phyloP scores from a whole-genome alignment of 2,329 filamentous ascomycete species.

The Coniochaeta hoffmannii region DNA sequence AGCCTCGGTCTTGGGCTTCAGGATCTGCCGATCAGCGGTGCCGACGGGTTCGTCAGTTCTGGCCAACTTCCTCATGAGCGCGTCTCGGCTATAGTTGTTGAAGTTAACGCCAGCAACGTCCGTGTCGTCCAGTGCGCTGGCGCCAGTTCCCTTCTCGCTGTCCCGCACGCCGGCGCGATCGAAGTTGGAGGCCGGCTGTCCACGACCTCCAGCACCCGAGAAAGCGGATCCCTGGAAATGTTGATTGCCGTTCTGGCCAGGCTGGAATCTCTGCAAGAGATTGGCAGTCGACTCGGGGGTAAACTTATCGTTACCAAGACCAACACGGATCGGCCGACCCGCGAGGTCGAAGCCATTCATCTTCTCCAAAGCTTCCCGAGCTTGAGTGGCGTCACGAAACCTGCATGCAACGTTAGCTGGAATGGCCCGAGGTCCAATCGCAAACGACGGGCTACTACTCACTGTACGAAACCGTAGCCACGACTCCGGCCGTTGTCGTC shows the following conservation, averaged over 20 bases:
- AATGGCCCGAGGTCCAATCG: no score
- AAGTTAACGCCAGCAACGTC: conserved; percentile 98
- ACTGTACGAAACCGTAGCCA: conserved; percentile 99
- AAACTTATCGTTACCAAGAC: conserved; percentile 99
- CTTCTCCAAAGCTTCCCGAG: conserved; percentile 91
- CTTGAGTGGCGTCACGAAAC: conserved; percentile 83
- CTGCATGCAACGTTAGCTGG: conserved; percentile 43
- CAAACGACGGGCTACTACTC: conserved; percentile 32
- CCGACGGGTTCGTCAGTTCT: conserved; percentile 78
- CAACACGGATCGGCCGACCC: conserved; percentile 93
- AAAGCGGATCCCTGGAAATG: conserved; percentile 86
- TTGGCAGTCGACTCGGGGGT: conserved; percentile 94
- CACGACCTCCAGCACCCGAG: conserved; percentile 82
- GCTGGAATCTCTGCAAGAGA: conserved; percentile 82
- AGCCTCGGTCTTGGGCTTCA: conserved; percentile 71
- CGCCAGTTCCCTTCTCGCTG: conserved; percentile 82
- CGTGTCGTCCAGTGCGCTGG: conserved; percentile 92
- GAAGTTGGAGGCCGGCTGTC: conserved; percentile 77
- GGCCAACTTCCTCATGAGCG: conserved; percentile 97
- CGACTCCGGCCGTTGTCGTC: conserved; percentile 86
- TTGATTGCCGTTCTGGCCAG: conserved; percentile 60
- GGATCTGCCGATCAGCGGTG: conserved; percentile 62
- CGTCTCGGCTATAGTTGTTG: conserved; percentile 98
- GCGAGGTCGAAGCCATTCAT: conserved; percentile 99
- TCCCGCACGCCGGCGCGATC: conserved; percentile 86